Conservation (phyloP, 1,284 basidiomycete genomes). For the Phellinidium pouzarii region DNA sequence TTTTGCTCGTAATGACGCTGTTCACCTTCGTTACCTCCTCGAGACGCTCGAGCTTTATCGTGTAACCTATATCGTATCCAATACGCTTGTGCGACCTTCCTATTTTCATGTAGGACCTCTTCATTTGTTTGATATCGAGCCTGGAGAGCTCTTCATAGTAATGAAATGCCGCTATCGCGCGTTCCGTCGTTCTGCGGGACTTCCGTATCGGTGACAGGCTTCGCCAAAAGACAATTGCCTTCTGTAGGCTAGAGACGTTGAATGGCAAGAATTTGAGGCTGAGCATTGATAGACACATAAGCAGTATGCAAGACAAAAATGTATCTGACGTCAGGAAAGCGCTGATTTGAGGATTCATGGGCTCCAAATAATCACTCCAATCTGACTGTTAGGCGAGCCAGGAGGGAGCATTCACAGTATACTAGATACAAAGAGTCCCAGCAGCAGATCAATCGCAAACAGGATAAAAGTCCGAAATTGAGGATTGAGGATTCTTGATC, state of each 20-base stretch:
- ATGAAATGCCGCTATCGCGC: slow-evolving; percentile 6
- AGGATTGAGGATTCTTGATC: no score
- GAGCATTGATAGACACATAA: slow-evolving; percentile 7
- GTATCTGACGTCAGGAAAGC: slow-evolving; percentile 5
- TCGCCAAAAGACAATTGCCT: not conserved
- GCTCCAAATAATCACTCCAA: not conserved
- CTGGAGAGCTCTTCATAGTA: slow-evolving; percentile 25
- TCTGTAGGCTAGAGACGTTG: not conserved
- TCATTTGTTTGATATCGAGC: slow-evolving; percentile 33
- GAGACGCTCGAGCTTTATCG: slow-evolving; percentile 41
- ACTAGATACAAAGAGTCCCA: no score
- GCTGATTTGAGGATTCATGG: not conserved
- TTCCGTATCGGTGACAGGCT: not conserved
- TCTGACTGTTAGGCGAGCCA: no score
- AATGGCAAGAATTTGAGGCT: slow-evolving; percentile 8
- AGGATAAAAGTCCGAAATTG: no score
- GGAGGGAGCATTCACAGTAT: no score
- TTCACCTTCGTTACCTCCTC: slow-evolving; percentile 41
- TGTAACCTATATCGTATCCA: slow-evolving; percentile 47
- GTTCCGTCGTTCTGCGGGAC: not conserved
- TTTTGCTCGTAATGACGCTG: slow-evolving; percentile 37
- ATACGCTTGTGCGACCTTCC: slow-evolving; percentile 39
- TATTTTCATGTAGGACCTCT: slow-evolving; percentile 32
- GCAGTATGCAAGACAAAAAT: slow-evolving; percentile 3
- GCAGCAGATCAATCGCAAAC: no score